Evolutionary conservation across 768 basidiomycete genomes (phyloP).

Genomic region (Collybia nuda): DNA sequence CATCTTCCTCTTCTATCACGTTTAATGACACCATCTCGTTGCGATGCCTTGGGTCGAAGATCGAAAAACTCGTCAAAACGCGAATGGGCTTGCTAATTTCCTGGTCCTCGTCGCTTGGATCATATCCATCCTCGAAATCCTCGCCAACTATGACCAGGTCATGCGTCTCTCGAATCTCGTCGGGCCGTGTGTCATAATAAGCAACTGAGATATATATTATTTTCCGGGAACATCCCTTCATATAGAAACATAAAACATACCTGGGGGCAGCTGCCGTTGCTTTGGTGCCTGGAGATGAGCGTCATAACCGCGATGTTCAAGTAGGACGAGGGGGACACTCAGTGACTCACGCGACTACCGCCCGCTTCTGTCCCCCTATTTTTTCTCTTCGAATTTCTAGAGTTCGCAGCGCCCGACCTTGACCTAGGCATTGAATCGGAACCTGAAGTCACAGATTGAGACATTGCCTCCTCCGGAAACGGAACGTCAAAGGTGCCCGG

Average conservation of each 20-base stretch:
- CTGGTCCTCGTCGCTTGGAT: slow-evolving; percentile 7
- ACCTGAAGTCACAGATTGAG: not conserved
- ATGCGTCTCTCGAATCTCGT: slow-evolving; percentile 33
- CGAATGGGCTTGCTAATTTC: slow-evolving; percentile 54
- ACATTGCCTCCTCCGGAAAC: slow-evolving; percentile 41
- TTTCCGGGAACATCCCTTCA: not conserved
- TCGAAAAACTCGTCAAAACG: slow-evolving; percentile 51
- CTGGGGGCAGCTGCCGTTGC: slow-evolving; percentile 16
- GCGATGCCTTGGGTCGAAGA: slow-evolving; percentile 54
- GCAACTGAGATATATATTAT: slow-evolving; percentile 25
- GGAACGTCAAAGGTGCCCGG: slow-evolving; percentile 57
- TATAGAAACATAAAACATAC: slow-evolving; percentile 11
- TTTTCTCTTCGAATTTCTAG: slow-evolving; percentile 20
- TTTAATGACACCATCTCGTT: slow-evolving; percentile 49
- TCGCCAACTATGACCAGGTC: slow-evolving; percentile 41
- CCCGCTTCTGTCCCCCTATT: slow-evolving; percentile 6
- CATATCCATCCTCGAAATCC: slow-evolving; percentile 18
- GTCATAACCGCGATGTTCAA: not conserved
- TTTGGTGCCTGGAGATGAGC: slow-evolving; percentile 23
- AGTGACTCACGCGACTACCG: slow-evolving; percentile 20
- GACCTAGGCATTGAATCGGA: slow-evolving; percentile 1
- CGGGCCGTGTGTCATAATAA: slow-evolving; percentile 32
- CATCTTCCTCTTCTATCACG: slow-evolving; percentile 43
- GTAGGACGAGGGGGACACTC: not conserved
- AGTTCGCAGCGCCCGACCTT: not conserved